phyloP scores from a whole-genome alignment of 306 rosid genomes.

The Acacia crassicarpa region DNA sequence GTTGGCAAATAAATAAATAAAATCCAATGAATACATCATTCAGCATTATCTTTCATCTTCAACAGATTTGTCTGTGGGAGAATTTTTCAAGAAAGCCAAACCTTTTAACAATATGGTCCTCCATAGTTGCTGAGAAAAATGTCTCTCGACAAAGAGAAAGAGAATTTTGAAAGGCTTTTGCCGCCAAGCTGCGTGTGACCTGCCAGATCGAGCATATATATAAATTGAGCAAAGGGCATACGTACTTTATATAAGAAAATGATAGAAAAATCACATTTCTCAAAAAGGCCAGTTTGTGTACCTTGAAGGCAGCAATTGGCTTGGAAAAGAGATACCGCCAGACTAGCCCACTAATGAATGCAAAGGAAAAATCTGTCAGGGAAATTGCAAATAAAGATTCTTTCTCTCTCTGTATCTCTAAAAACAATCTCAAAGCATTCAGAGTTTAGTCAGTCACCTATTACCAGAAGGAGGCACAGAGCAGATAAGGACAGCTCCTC shows the following conservation, averaged over 20 bases:
- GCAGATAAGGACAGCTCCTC: constrained; percentile 76
- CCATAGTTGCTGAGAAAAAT: constrained; percentile 77
- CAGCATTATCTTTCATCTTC: constrained; percentile 12
- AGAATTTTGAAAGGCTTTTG: constrained; percentile 82
- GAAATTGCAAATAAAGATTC: neutral
- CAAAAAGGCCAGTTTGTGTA: constrained; percentile 33
- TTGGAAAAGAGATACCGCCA: constrained; percentile 82
- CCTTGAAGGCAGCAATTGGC: constrained; percentile 91
- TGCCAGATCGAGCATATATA: constrained; percentile 34
- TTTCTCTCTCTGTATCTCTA: neutral
- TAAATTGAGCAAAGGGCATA: neutral
- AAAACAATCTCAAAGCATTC: neutral
- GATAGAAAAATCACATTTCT: constrained; percentile 23
- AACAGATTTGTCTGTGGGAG: constrained; percentile 6
- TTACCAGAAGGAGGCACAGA: constrained; percentile 97
- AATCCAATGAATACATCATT: neutral
- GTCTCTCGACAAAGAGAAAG: constrained; percentile 87
- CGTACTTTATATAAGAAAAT: constrained; percentile 18
- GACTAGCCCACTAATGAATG: constrained; percentile 68
- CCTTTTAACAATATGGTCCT: constrained; percentile 77
- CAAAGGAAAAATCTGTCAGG: constrained; percentile 19
- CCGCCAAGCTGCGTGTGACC: constrained; percentile 91
- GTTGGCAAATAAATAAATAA: neutral
- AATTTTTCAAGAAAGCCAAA: constrained; percentile 32
- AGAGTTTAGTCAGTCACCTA: constrained; percentile 51